Percentiles rank a stretch among this genome's conserved stretches.
phyloP scores from a whole-genome alignment of 371 early-diverging fungal species.

The Apophysomyces variabilis region DNA sequence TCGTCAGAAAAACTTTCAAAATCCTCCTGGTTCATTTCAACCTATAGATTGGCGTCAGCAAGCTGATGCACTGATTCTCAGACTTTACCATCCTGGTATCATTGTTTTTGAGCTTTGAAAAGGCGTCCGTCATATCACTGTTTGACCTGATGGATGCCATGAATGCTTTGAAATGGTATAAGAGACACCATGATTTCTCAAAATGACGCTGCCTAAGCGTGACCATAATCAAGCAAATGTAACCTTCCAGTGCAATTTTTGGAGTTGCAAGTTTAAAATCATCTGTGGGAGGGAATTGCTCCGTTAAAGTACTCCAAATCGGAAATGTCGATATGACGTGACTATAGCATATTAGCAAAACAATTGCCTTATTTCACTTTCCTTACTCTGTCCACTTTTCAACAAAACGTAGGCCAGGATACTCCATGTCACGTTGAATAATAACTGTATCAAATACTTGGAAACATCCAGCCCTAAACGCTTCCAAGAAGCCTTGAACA shows the following conservation, averaged over 20 bases:
- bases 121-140: background rate
- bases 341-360: slow-evolving; percentile 19
- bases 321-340: slow-evolving; percentile 39
- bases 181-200: slow-evolving; percentile 48
- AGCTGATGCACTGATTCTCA: background rate
- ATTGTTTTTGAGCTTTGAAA: slow-evolving; percentile 21
- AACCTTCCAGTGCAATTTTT: slow-evolving; percentile 55
- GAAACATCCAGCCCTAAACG: slow-evolving; percentile 44
- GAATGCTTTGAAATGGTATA: slow-evolving; percentile 48
- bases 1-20: slow-evolving; percentile 54
- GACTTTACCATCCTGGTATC: slow-evolving; percentile 43
- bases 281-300: background rate
- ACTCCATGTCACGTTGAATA: slow-evolving; percentile 36
- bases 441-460: slow-evolving; percentile 41
- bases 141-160: slow-evolving; percentile 36
- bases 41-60: slow-evolving; percentile 15
- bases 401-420: slow-evolving; percentile 38
- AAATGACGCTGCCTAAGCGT: slow-evolving; percentile 56
- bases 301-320: slow-evolving; percentile 36
- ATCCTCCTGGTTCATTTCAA: slow-evolving; percentile 48
- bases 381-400: slow-evolving; percentile 52
- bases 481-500: slow-evolving; percentile 32
- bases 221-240: slow-evolving; percentile 50
- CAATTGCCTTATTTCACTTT: background rate
- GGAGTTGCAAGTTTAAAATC: slow-evolving; percentile 25